Percentiles rank a stretch among this genome's conserved stretches.
Evolutionary conservation across 139 green algal species (phyloP).

Genomic region (Chlamydomonas incerta): DNA sequence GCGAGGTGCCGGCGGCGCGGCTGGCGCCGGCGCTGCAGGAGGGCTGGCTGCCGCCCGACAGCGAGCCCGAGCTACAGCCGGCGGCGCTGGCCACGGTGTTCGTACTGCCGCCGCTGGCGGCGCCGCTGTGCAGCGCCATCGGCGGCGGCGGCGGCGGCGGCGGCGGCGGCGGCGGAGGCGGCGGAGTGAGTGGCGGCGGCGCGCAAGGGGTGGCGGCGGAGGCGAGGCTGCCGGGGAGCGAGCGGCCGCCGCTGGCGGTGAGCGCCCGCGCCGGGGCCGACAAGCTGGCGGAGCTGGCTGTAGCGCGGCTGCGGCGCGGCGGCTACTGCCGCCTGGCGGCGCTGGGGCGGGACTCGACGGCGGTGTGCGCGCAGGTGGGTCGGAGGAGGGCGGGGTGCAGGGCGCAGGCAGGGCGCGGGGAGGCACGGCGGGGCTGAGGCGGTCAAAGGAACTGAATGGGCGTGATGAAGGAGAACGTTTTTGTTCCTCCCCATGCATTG

Average conservation of each 20-base stretch:
- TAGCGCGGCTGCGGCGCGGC: neutral
- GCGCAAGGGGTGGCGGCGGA: too few species aligned
- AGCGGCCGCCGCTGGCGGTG: neutral
- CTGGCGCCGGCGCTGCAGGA: neutral
- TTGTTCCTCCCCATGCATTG: too few species aligned
- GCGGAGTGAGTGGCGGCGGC: too few species aligned
- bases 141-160: too few species aligned
- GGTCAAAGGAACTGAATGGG: too few species aligned
- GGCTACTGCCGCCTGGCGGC: conserved; percentile 1
- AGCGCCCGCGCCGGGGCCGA: neutral
- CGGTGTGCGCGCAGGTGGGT: neutral
- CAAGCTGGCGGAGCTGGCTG: neutral
- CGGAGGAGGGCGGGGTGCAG: too few species aligned
- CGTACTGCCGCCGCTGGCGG: neutral
- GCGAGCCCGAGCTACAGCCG: neutral
- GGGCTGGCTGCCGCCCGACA: neutral
- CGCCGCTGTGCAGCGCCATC: too few species aligned
- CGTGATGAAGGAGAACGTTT: too few species aligned
- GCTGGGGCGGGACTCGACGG: neutral
- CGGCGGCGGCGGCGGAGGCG: too few species aligned
- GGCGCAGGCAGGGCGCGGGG: too few species aligned
- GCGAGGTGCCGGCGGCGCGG: neutral
- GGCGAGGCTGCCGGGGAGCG: too few species aligned
- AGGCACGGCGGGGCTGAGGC: too few species aligned
- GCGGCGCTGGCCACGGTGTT: neutral